Evolutionary conservation across 2,329 filamentous ascomycete species (phyloP).

Genomic region (Stagonosporopsis rhizophila): DNA sequence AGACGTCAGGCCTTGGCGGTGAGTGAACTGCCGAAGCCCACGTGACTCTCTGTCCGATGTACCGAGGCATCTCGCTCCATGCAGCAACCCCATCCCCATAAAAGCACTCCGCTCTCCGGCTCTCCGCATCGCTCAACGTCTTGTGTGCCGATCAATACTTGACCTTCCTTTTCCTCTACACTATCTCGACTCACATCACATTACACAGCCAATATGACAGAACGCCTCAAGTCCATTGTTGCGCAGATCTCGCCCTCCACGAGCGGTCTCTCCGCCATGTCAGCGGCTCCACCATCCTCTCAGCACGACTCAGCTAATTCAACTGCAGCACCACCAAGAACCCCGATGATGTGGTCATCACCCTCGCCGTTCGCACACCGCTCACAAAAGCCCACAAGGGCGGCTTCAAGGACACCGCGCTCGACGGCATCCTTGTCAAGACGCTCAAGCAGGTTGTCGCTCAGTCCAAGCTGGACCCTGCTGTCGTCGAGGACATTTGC

Average conservation of each 20-base stretch:
- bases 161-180: background rate
- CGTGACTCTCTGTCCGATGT: conserved; percentile 25
- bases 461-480: conserved; percentile 78
- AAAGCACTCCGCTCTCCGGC: conserved; percentile 53
- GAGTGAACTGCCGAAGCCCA: conserved; percentile 18
- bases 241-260: conserved; percentile 81
- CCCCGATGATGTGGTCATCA: conserved; percentile 96
- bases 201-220: conserved; percentile 55
- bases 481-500: conserved; percentile 86
- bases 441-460: conserved; percentile 72
- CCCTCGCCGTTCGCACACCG: conserved; percentile 86
- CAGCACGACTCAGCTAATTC: conserved; percentile 7
- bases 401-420: conserved; percentile 89
- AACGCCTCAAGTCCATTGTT: conserved; percentile 86
- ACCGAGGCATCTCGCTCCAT: conserved; percentile 45
- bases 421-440: conserved; percentile 86
- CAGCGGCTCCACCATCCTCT: conserved; percentile 49
- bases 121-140: conserved; percentile 20
- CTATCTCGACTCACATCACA: background rate
- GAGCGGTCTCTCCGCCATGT: conserved; percentile 78
- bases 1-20: background rate
- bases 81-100: conserved; percentile 55
- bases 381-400: conserved; percentile 89
- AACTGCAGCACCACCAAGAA: conserved; percentile 80
- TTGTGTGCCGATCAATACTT: background rate